Percentiles rank a stretch among this genome's conserved stretches.
Evolutionary conservation across 116 monocot genomes (phyloP).

Genomic region (Trichopus zeylanicus): DNA sequence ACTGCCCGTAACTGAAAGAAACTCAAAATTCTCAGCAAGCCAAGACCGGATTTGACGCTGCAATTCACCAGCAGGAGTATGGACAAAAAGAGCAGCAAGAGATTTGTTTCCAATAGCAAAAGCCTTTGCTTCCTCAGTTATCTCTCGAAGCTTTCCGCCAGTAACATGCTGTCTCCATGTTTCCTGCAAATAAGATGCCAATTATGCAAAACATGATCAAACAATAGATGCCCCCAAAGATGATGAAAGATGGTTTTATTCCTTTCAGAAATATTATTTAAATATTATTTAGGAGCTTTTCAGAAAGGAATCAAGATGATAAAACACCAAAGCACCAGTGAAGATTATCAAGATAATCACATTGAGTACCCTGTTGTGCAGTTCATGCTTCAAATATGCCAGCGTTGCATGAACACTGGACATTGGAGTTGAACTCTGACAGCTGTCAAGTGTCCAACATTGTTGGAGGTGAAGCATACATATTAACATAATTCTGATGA

Average conservation of each 20-base stretch:
- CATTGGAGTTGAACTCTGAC: no score
- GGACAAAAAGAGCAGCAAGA: conserved; percentile 99
- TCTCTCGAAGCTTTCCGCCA: conserved; percentile 91
- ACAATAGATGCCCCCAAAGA: neutral
- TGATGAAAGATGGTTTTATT: neutral
- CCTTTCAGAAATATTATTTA: neutral
- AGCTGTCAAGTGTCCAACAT: no score
- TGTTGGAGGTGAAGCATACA: no score
- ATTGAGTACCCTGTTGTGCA: no score
- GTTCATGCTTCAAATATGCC: no score
- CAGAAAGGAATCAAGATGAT: no score
- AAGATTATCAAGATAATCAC: no score
- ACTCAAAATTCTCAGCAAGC: conserved; percentile 98
- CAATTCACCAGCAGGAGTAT: conserved; percentile 98
- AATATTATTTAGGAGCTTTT: no score
- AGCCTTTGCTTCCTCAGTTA: conserved; percentile 96
- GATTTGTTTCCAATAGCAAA: conserved; percentile 85
- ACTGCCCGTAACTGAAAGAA: conserved; percentile 75
- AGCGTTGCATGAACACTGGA: no score
- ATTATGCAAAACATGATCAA: neutral
- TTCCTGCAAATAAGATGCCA: conserved; percentile 42
- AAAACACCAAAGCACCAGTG: no score
- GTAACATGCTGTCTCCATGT: conserved; percentile 94
- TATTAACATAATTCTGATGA: no score
- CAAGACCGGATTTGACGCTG: conserved; percentile 95